Base-by-base conservation (phyloP, 805 yeast genomes). In the Suhomyces pyralidae region DNA sequence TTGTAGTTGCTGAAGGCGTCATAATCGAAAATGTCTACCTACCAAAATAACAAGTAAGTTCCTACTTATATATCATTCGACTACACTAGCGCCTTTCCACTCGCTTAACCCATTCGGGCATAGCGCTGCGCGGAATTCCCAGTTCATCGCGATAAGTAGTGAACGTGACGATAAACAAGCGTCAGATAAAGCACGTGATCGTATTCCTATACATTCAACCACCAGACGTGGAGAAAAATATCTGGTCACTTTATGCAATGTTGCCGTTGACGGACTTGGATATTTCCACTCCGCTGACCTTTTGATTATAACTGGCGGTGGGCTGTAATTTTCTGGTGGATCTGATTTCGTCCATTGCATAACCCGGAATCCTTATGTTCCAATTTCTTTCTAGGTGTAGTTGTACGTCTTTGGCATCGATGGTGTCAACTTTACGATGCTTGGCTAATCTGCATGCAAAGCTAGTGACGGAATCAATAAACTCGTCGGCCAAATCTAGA, bases 381-480 rank as follows among this genome's bases (percentile, higher is more conserved):
- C 97, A 93, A 68, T 92, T 91, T 61, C 88, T 82, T 62, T 91
- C 97, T 61, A 94, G 76, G 67, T 94, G 97, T 52, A 94, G 70
- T 68, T 94, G 98, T 49, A 96, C 81, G 67, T 94, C 99, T 60
- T 84, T 84, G 14, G 88, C 90, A 58, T 93, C 98, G 24, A 94
- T 75, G 36, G 86, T 81, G 55, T 93, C 97, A 6, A 90, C 83
- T 64, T 89, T 90, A 60, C 99, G 81, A 65, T 93, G 97, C 67
- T 94, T 94, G 20, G 99, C 98, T 58, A 94, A 77, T 51, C 96
- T 81, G 66, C 98, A 93, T 0, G 98, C 97, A 74, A 94, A 94
- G 2, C 90, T 78, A 0, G 97, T 91, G 2, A 96, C 97, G 46
- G 89, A 85, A 7, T 88, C 81, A 14, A 94, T 94, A 65, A 94